Base-by-base conservation (phyloP, 257 asterid genomes). In the Rubia yunnanensis region DNA sequence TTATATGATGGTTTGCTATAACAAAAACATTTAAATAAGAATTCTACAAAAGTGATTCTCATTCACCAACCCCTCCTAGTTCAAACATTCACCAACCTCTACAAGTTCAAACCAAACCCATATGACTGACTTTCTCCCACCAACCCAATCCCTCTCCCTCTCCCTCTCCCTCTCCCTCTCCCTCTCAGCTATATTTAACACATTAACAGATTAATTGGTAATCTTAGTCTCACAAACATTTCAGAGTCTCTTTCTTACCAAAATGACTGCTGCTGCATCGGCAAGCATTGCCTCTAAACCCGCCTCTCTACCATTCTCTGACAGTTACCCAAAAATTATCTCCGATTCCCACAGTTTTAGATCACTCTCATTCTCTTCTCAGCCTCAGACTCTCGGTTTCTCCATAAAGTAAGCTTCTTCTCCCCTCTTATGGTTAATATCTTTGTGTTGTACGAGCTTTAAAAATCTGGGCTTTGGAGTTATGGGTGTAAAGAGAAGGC, bases 321-420 rank as follows among this genome's bases (percentile, higher is more conserved):
- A 64, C n/a, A 64, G 26, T 52, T 56, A 32, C 56, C 32, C 58
- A 18, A 67, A 76, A 17, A 28, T 63, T 32, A 74, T 26, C 3
- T 27, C 74, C 6, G 79, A 77, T 53, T 69, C 75, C 28, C 70
- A 24, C 54, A 66, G 64, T 63, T 65, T 79, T 18, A 62, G 66
- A 24, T 77, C 85, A 17, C 68, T 83, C 27, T 79, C 85, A 24
- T 74, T 86, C 73, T 76, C 91, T 62, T 86, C 95, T 65, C 84
- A 72, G 67, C 65, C 83, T 70, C 78, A 67, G 24, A 9, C 53
- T 39, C 44, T 60, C 41, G 8, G 56, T 49, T 31, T 74, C 52
- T 71, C 83, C 39, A 49, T 83, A 68, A 81, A 67, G 96, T 86
- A 78, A 80, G 77, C 63, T 70, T 24, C 22, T 28, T 66, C 17